phyloP scores from a whole-genome alignment of 192 early-diverging fungal genomes.

The Tieghemiomyces parasiticus region DNA sequence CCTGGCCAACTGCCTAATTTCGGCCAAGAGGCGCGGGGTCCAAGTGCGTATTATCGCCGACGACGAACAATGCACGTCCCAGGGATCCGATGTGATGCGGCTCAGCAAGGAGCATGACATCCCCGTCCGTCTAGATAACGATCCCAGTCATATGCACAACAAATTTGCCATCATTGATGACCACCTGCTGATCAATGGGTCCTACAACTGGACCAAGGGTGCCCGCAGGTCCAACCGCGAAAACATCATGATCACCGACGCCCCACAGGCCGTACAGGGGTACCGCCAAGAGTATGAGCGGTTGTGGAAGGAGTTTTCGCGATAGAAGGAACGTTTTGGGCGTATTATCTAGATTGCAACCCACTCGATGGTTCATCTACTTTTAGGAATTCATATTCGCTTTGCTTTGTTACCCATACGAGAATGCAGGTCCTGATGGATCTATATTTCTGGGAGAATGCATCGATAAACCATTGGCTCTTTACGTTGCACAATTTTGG shows the following conservation, averaged over 20 bases:
- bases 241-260: slow-evolving; percentile 48
- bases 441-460: no score
- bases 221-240: slow-evolving; percentile 55
- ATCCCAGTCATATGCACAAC: slow-evolving; percentile 42
- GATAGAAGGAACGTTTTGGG: no score
- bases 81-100: slow-evolving; percentile 38
- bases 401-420: no score
- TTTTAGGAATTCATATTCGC: no score
- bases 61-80: slow-evolving; percentile 39
- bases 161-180: slow-evolving; percentile 54
- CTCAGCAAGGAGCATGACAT: slow-evolving; percentile 27
- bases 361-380: no score
- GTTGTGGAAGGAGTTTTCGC: slow-evolving; percentile 42
- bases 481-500: no score
- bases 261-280: slow-evolving; percentile 32
- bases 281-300: slow-evolving; percentile 43
- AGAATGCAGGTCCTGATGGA: no score
- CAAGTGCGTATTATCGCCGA: slow-evolving; percentile 58
- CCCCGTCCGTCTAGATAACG: slow-evolving; percentile 26
- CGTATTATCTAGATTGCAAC: no score
- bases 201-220: slow-evolving; percentile 26
- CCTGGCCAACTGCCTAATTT: slow-evolving; percentile 43
- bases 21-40: slow-evolving; percentile 33
- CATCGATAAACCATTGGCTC: no score
- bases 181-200: background rate